These are phyloP conservation scores for Macadamia integrifolia DNA, from an alignment of 164 flowering plant species.

Conservation along the genomic window DNA sequence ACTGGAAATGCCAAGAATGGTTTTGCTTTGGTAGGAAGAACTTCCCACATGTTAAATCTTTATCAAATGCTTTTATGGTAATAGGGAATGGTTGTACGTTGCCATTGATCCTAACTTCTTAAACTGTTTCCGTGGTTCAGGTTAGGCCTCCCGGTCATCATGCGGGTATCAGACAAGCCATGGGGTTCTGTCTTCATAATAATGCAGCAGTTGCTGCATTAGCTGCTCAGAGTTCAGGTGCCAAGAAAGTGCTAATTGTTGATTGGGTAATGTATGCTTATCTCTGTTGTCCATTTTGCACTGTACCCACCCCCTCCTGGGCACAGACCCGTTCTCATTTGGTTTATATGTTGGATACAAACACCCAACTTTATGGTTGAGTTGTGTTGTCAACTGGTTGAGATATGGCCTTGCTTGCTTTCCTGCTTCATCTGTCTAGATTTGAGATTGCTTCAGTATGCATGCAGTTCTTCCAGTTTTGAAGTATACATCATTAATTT, in stretches of 20 bases:
- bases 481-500: not conserved
- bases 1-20: slow-evolving; percentile 82
- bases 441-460: not conserved
- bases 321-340: no score
- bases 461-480: not conserved
- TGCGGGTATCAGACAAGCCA: slow-evolving; percentile 86
- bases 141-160: slow-evolving; percentile 99
- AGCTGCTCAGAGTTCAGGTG: slow-evolving; percentile 83
- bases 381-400: not conserved
- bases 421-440: not conserved
- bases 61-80: not conserved
- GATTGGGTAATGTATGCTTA: slow-evolving; percentile 69
- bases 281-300: not conserved
- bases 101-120: slow-evolving; percentile 2
- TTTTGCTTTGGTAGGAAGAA: slow-evolving; percentile 76
- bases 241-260: slow-evolving; percentile 85
- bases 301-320: no score
- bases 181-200: slow-evolving; percentile 98
- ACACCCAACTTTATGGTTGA: no score
- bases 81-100: not conserved
- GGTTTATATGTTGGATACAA: no score
- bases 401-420: not conserved
- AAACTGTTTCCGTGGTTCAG: slow-evolving; percentile 31
- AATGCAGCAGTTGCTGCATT: slow-evolving; percentile 94
- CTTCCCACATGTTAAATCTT: slow-evolving; percentile 1